Conservation (phyloP, 371 early-diverging fungal species). For the Phascolomyces articulosus region DNA sequence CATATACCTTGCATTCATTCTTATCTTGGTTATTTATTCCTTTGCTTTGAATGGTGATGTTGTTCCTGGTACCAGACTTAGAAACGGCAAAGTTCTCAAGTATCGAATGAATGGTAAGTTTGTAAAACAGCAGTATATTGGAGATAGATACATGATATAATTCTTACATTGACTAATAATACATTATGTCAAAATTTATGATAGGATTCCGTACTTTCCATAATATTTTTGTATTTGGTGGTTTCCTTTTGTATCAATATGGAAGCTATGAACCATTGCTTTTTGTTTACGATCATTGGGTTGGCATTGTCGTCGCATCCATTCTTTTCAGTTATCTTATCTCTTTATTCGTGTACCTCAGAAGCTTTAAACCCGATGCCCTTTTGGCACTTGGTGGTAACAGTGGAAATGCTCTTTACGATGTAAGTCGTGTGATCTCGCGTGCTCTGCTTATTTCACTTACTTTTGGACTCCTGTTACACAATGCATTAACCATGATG, state of each 20-base stretch:
- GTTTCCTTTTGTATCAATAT: conserved; percentile 28
- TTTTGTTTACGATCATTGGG: conserved; percentile 79
- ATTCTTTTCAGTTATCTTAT: conserved; percentile 68
- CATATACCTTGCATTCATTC: conserved; percentile 70
- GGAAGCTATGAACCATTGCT: conserved; percentile 46
- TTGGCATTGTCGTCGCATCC: conserved; percentile 73
- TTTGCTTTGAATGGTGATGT: conserved; percentile 69
- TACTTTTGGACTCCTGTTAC: not conserved
- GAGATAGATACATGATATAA: no score
- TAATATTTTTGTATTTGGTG: conserved; percentile 56
- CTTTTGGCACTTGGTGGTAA: conserved; percentile 90
- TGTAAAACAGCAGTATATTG: no score
- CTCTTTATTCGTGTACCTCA: conserved; percentile 73
- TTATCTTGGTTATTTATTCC: conserved; percentile 68
- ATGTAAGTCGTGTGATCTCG: conserved; percentile 46
- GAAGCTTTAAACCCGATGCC: conserved; percentile 69
- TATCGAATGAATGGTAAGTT: conserved; percentile 81
- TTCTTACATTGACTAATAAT: not conserved
- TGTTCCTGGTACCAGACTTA: conserved; percentile 70
- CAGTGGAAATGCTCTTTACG: conserved; percentile 85
- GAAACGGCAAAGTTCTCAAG: conserved; percentile 62
- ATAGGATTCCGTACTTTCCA: conserved; percentile 53
- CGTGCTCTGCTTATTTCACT: not conserved
- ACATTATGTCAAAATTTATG: not conserved
- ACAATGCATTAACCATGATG: not conserved